Evolutionary conservation across 371 early-diverging fungal species (phyloP).

Genomic region (Mucor velutinosus): DNA sequence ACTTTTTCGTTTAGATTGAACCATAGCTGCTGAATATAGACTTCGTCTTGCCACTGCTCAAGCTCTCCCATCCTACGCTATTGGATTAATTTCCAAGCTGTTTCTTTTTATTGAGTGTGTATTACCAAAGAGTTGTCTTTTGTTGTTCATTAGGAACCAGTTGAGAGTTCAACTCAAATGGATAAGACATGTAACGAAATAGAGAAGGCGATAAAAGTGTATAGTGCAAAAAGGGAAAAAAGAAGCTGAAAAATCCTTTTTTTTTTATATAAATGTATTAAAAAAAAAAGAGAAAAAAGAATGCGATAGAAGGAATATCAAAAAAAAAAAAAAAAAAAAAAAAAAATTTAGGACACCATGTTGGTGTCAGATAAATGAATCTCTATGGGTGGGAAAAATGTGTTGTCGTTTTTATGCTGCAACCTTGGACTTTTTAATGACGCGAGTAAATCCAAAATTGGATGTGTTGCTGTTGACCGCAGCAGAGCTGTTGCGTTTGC

Average conservation of each 20-base stretch:
- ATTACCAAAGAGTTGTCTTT: conserved; percentile 28
- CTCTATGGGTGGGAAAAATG: conserved; percentile 2
- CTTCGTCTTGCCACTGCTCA: conserved; percentile 82
- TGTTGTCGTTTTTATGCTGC: not conserved
- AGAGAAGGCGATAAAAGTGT: not conserved
- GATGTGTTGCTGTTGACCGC: not conserved
- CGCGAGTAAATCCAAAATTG: conserved; percentile 6
- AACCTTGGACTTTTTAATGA: conserved; percentile 5
- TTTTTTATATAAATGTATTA: not conserved
- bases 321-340: conserved; percentile 3
- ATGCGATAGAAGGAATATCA: conserved; percentile 3
- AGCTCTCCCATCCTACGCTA: conserved; percentile 72
- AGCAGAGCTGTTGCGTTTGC: not conserved
- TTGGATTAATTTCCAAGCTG: not conserved
- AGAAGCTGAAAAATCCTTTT: not conserved
- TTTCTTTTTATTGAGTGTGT: not conserved
- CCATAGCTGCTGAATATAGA: conserved; percentile 70
- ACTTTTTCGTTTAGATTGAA: conserved; percentile 63
- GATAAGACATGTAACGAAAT: conserved; percentile 12
- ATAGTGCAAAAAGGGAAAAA: not conserved
- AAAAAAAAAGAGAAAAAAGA: not conserved
- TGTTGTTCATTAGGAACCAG: conserved; percentile 14
- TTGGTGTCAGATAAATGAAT: not conserved
- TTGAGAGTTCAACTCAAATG: conserved; percentile 15
- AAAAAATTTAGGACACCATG: not conserved